Evolutionary conservation across 2,329 filamentous ascomycete species (phyloP).

Genomic region (Trichoderma gracile): DNA sequence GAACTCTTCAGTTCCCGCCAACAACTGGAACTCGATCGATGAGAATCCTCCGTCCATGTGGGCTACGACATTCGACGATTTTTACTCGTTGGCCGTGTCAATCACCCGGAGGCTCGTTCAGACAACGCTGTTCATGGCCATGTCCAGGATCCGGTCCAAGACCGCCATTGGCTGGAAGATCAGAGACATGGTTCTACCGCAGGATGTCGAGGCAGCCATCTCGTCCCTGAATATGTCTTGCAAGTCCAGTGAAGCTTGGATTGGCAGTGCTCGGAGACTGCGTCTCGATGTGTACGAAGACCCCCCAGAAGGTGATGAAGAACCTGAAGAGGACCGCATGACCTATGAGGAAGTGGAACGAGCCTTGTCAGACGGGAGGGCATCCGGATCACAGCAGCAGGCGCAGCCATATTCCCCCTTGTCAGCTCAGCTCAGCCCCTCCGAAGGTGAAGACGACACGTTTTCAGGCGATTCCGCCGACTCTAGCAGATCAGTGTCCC

Average conservation of each 20-base stretch:
- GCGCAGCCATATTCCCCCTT: not conserved
- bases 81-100: slow-evolving; percentile 66
- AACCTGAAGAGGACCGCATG: slow-evolving; percentile 39
- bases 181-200: slow-evolving; percentile 40
- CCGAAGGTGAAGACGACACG: slow-evolving; percentile 29
- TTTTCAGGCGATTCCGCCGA: slow-evolving; percentile 27
- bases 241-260: slow-evolving; percentile 49
- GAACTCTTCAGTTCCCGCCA: slow-evolving; percentile 62
- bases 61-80: slow-evolving; percentile 73
- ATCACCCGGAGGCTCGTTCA: slow-evolving; percentile 71
- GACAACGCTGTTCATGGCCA: slow-evolving; percentile 68
- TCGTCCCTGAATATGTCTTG: slow-evolving; percentile 48
- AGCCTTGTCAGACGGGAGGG: slow-evolving; percentile 34
- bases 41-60: slow-evolving; percentile 69
- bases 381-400: not conserved
- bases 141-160: slow-evolving; percentile 63
- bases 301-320: slow-evolving; percentile 31
- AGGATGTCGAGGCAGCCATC: slow-evolving; percentile 53
- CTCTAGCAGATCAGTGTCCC: slow-evolving; percentile 2
- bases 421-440: slow-evolving; percentile 9
- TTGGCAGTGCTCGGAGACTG: slow-evolving; percentile 50
- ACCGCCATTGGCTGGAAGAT: slow-evolving; percentile 35
- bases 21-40: slow-evolving; percentile 67
- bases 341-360: slow-evolving; percentile 48
- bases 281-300: slow-evolving; percentile 50